Conservation (phyloP, 1,284 basidiomycete genomes). For the Inonotus obliquus region DNA sequence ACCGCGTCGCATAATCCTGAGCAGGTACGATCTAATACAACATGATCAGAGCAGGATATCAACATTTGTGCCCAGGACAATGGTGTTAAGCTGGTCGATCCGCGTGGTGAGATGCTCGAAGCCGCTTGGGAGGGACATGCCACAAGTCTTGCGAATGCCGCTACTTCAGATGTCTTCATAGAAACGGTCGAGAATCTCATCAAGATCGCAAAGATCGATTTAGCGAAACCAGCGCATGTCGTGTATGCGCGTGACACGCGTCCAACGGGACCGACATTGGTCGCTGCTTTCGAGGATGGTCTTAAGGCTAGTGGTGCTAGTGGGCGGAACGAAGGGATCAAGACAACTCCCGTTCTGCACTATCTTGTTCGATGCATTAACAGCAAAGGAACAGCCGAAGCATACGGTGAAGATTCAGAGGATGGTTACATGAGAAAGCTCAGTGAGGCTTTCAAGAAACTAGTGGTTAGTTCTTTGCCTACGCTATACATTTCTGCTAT, state of each 20-base stretch:
- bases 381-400: slow-evolving; percentile 69
- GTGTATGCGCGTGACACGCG: slow-evolving; percentile 94
- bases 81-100: slow-evolving; percentile 97
- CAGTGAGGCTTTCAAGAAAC: slow-evolving; percentile 78
- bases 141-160: slow-evolving; percentile 85
- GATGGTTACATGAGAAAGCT: slow-evolving; percentile 89
- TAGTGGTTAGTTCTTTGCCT: slow-evolving; percentile 53
- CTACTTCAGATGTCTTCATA: slow-evolving; percentile 70
- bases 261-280: slow-evolving; percentile 82
- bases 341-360: slow-evolving; percentile 94
- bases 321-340: slow-evolving; percentile 73
- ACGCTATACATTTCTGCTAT: background rate
- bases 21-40: slow-evolving; percentile 47
- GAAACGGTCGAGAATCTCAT: slow-evolving; percentile 64
- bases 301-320: slow-evolving; percentile 66
- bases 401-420: slow-evolving; percentile 80
- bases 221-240: slow-evolving; percentile 74
- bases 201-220: slow-evolving; percentile 68
- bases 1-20: slow-evolving; percentile 99
- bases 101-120: slow-evolving; percentile 99
- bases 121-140: slow-evolving; percentile 91
- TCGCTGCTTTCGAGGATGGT: slow-evolving; percentile 81
- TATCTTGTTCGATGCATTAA: slow-evolving; percentile 93
- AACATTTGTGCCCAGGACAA: slow-evolving; percentile 72
- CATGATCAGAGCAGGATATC: background rate